Percentiles rank a stretch among this genome's conserved stretches.
Conservation (phyloP, 1,284 basidiomycete genomes). For the Trichosporon sp. region DNA sequence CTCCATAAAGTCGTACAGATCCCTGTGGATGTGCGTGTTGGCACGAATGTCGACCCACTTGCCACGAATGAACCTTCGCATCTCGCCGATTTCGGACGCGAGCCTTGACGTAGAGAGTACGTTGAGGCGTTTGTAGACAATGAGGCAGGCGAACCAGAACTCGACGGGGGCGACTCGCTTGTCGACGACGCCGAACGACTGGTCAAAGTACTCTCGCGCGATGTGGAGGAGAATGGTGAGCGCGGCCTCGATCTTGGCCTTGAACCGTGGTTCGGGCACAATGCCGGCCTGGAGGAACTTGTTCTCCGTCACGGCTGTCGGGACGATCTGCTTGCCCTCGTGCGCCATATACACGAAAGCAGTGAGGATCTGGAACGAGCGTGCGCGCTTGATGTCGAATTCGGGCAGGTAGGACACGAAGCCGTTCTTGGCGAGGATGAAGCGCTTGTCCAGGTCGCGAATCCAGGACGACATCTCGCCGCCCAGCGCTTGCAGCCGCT, state of each 20-base stretch:
- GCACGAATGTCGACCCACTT: slow-evolving; percentile 26
- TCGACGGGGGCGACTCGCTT: slow-evolving; percentile 39
- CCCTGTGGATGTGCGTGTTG: slow-evolving; percentile 20
- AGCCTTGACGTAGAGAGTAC: slow-evolving; percentile 22
- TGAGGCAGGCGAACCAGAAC: slow-evolving; percentile 29
- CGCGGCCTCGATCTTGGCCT: slow-evolving; percentile 26
- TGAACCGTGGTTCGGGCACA: slow-evolving; percentile 29
- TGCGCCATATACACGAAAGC: slow-evolving; percentile 24
- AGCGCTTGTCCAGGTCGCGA: slow-evolving; percentile 29
- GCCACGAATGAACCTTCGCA: slow-evolving; percentile 27
- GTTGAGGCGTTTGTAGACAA: slow-evolving; percentile 35
- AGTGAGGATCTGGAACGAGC: slow-evolving; percentile 29
- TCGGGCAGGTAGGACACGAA: slow-evolving; percentile 6
- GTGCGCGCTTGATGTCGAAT: slow-evolving; percentile 25
- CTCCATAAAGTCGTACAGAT: slow-evolving; percentile 20
- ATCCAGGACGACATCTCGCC: slow-evolving; percentile 35
- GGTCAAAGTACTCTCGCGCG: slow-evolving; percentile 22
- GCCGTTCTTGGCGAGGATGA: slow-evolving; percentile 9
- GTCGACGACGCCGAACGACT: slow-evolving; percentile 26
- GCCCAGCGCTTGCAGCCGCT: slow-evolving; percentile 40
- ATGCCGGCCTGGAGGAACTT: slow-evolving; percentile 23
- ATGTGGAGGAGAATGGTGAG: slow-evolving; percentile 34
- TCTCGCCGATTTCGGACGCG: slow-evolving; percentile 27
- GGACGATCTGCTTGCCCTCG: background rate
- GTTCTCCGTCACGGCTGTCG: slow-evolving; percentile 4